Percentiles rank a stretch among this genome's conserved stretches.
Conservation (phyloP, 2,329 filamentous ascomycete species). For the Graphiopsis chlorocephala region DNA sequence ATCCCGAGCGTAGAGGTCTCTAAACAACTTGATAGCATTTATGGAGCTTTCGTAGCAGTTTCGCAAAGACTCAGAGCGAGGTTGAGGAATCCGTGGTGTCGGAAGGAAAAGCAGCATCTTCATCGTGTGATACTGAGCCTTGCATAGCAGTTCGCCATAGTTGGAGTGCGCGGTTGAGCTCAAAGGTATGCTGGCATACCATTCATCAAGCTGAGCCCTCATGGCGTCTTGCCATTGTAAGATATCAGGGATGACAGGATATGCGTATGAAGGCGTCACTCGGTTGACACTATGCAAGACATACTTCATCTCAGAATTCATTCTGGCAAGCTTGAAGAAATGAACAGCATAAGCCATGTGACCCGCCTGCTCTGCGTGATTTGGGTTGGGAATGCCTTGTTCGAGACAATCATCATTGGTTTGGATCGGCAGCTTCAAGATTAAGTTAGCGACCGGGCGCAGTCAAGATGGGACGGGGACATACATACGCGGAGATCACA, state of each 20-base stretch:
- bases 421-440: neutral
- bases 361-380: neutral
- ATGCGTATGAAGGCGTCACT: neutral
- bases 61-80: neutral
- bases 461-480: neutral
- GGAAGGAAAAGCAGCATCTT: neutral
- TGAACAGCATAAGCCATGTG: neutral
- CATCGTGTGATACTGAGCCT: neutral
- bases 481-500: constrained; percentile 1
- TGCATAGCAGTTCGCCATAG: neutral
- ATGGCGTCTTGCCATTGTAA: neutral
- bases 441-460: neutral
- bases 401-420: neutral
- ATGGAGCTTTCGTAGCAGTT: neutral
- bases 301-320: constrained; percentile 5
- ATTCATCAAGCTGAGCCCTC: neutral
- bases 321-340: neutral
- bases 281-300: constrained; percentile 1
- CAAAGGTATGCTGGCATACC: neutral
- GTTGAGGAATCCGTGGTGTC: neutral
- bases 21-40: neutral
- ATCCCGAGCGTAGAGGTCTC: neutral
- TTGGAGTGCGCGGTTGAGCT: neutral
- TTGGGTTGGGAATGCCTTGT: neutral
- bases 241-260: neutral